Evolutionary conservation across 306 rosid species (phyloP).

Genomic region (Alnus glutinosa): DNA sequence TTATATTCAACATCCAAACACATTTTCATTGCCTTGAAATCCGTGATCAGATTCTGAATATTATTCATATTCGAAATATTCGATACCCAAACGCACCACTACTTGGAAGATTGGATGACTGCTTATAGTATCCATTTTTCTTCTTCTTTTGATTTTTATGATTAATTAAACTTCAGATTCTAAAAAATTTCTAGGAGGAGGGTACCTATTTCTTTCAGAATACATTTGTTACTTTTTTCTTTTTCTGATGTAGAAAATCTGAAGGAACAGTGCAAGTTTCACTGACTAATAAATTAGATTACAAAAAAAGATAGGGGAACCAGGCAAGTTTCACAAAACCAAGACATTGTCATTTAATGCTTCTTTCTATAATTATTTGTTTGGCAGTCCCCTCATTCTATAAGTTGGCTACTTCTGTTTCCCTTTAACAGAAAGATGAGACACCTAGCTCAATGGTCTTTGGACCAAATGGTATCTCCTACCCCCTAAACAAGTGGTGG

Average conservation of each 20-base stretch:
- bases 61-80: too few species aligned
- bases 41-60: too few species aligned
- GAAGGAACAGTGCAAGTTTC: background rate
- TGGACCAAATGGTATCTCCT: background rate
- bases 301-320: background rate
- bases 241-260: background rate
- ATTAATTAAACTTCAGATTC: background rate
- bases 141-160: background rate
- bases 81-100: too few species aligned
- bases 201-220: background rate
- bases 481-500: background rate
- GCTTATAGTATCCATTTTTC: background rate
- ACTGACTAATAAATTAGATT: background rate
- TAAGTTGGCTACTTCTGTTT: background rate
- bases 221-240: background rate
- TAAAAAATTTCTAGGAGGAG: background rate
- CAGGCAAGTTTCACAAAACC: background rate
- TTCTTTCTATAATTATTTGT: background rate
- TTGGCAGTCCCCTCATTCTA: too few species aligned
- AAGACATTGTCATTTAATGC: background rate
- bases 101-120: background rate
- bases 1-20: too few species aligned
- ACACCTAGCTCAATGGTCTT: background rate
- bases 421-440: background rate
- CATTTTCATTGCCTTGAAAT: too few species aligned